phyloP scores from a whole-genome alignment of 2,329 filamentous ascomycete genomes.

The Penicillium italicum region DNA sequence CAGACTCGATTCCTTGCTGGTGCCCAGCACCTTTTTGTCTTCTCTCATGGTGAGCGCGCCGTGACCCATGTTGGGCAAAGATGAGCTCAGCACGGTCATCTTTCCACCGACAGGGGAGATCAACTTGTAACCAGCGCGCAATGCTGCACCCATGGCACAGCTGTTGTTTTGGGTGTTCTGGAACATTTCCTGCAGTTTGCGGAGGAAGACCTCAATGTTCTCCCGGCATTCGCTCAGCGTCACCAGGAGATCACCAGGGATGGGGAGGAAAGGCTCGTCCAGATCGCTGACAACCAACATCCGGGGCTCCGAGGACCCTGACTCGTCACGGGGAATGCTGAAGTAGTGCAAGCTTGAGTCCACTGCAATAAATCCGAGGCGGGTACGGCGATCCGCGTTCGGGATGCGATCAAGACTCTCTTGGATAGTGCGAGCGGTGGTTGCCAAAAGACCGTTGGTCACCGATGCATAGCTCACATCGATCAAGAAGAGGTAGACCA shows the following conservation, averaged over 20 bases:
- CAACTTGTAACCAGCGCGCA: slow-evolving; percentile 90
- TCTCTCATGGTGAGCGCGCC: slow-evolving; percentile 91
- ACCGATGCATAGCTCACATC: slow-evolving; percentile 91
- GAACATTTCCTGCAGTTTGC: slow-evolving; percentile 94
- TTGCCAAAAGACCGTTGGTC: slow-evolving; percentile 85
- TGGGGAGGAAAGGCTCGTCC: slow-evolving; percentile 93
- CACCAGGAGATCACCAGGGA: slow-evolving; percentile 85
- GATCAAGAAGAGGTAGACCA: slow-evolving; percentile 93
- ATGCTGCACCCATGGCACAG: slow-evolving; percentile 92
- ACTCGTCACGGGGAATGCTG: slow-evolving; percentile 81
- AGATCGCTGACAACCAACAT: slow-evolving; percentile 95
- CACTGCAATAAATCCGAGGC: slow-evolving; percentile 91
- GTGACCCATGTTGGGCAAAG: slow-evolving; percentile 81
- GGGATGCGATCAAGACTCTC: slow-evolving; percentile 96
- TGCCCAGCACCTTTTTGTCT: slow-evolving; percentile 93
- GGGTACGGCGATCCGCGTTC: slow-evolving; percentile 90
- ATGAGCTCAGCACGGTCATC: slow-evolving; percentile 85
- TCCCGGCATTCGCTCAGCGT: slow-evolving; percentile 82
- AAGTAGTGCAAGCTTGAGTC: slow-evolving; percentile 97
- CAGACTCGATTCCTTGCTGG: slow-evolving; percentile 81
- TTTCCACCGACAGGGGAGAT: slow-evolving; percentile 94
- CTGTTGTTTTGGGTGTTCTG: slow-evolving; percentile 84
- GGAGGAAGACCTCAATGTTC: slow-evolving; percentile 87
- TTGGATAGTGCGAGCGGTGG: slow-evolving; percentile 85
- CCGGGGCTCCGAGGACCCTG: slow-evolving; percentile 76